Evolutionary conservation across 2,329 filamentous ascomycete species (phyloP).

Genomic region (Diaporthe sp.): DNA sequence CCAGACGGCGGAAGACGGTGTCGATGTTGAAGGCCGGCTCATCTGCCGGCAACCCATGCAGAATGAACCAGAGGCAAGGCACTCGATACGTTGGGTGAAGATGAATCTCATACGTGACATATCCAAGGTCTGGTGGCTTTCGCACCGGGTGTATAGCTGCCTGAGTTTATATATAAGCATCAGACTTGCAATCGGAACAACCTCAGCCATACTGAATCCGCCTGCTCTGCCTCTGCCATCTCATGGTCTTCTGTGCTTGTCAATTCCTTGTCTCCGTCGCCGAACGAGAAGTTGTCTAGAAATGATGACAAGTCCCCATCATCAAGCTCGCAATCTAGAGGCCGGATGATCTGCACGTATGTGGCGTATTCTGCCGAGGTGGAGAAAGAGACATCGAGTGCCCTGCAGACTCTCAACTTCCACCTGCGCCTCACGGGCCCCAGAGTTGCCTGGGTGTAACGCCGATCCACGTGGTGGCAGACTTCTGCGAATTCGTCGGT

Average conservation of each 20-base stretch:
- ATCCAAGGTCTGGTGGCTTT: constrained; percentile 49
- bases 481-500: constrained; percentile 71
- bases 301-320: constrained; percentile 58
- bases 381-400: constrained; percentile 58
- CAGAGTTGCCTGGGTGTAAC: constrained; percentile 67
- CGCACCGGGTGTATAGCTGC: constrained; percentile 50
- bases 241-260: constrained; percentile 50
- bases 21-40: constrained; percentile 72
- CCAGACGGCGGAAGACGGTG: constrained; percentile 76
- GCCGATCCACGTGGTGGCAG: constrained; percentile 71
- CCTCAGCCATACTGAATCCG: constrained; percentile 57
- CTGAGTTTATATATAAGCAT: constrained; percentile 43
- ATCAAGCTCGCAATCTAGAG: constrained; percentile 57
- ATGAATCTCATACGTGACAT: constrained; percentile 78
- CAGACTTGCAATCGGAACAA: not conserved
- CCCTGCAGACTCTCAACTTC: constrained; percentile 64
- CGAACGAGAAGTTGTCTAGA: constrained; percentile 58
- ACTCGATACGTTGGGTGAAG: constrained; percentile 80
- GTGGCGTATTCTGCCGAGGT: constrained; percentile 58
- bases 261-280: constrained; percentile 31
- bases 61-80: constrained; percentile 80
- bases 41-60: constrained; percentile 66
- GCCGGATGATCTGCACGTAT: constrained; percentile 66
- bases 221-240: constrained; percentile 62
- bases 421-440: constrained; percentile 64